A percentile compares a stretch with the other conserved stretches of the same genome.
These are phyloP conservation scores for Manihot esculenta DNA, from an alignment of 441 rosid species.

Conservation along the genomic window DNA sequence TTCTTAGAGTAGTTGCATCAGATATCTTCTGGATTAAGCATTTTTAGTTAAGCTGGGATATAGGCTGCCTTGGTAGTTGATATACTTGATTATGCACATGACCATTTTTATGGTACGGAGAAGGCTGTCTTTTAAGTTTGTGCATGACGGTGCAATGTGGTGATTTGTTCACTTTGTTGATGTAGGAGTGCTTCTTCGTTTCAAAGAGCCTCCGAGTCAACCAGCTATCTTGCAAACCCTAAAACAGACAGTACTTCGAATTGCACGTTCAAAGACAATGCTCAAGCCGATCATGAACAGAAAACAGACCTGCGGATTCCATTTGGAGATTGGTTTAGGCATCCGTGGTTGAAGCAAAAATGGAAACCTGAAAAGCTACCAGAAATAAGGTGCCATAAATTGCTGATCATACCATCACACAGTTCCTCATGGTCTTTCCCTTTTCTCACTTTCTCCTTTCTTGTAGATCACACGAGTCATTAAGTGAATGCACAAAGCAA, in stretches of 20 bases:
- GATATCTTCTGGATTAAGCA: background rate
- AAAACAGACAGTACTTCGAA: slow-evolving; percentile 37
- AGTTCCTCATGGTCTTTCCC: background rate
- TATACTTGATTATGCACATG: background rate
- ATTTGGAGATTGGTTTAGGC: slow-evolving; percentile 63
- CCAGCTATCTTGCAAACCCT: slow-evolving; percentile 33
- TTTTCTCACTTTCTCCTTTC: background rate
- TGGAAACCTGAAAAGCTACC: slow-evolving; percentile 27
- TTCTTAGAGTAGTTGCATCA: background rate
- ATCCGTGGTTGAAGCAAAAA: slow-evolving; percentile 45
- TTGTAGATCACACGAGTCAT: slow-evolving; percentile 30
- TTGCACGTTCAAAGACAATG: slow-evolving; percentile 36
- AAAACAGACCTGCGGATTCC: slow-evolving; percentile 57
- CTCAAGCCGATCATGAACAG: slow-evolving; percentile 24
- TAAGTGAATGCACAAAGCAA: slow-evolving; percentile 34
- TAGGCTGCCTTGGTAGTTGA: background rate
- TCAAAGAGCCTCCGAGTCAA: slow-evolving; percentile 51
- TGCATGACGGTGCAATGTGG: background rate
- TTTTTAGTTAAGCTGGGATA: background rate
- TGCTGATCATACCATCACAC: slow-evolving; percentile 6
- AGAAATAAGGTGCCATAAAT: slow-evolving; percentile 42
- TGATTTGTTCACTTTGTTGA: slow-evolving; percentile 20
- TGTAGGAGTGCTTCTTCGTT: slow-evolving; percentile 76
- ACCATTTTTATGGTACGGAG: background rate
- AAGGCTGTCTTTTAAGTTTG: background rate